Conservation (phyloP, 768 basidiomycete species). For the Naganishia onofrii region DNA sequence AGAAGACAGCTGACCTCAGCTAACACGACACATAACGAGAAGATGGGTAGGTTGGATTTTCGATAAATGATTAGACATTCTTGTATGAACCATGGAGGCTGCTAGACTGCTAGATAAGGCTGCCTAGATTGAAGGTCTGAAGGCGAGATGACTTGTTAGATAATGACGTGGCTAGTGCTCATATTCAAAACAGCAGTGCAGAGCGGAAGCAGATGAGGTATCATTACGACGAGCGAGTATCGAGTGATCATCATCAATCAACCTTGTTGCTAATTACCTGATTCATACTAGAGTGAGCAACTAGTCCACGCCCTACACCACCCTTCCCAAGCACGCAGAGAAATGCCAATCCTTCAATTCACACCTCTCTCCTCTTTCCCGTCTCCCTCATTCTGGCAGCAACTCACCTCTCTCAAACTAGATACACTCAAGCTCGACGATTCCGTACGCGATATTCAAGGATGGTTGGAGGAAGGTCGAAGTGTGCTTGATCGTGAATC, state of each 20-base stretch:
- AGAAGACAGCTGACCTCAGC: too few relatives aligned
- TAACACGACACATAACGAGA: too few relatives aligned
- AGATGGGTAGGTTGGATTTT: too few relatives aligned
- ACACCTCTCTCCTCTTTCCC: conserved; percentile 81
- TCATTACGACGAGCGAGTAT: background rate
- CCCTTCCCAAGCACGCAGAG: background rate
- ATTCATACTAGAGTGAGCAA: too few relatives aligned
- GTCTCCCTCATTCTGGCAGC: conserved; percentile 89
- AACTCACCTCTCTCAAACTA: conserved; percentile 82
- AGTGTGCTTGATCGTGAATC: conserved; percentile 67
- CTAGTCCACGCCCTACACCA: too few relatives aligned
- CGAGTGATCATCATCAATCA: background rate
- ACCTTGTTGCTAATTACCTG: background rate
- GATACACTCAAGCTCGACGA: conserved; percentile 78
- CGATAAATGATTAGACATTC: too few relatives aligned
- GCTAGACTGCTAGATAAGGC: too few relatives aligned
- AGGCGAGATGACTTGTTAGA: too few relatives aligned
- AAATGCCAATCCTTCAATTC: conserved; percentile 68
- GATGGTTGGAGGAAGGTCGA: conserved; percentile 68
- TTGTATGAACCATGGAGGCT: too few relatives aligned
- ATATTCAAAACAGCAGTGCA: conserved; percentile 3
- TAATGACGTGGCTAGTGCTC: background rate
- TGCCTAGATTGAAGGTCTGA: too few relatives aligned
- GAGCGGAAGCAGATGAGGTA: conserved; percentile 17
- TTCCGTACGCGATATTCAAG: conserved; percentile 61